Conservation (phyloP, 352 stramenopile species). For the Phytophthora pseudosyringae region DNA sequence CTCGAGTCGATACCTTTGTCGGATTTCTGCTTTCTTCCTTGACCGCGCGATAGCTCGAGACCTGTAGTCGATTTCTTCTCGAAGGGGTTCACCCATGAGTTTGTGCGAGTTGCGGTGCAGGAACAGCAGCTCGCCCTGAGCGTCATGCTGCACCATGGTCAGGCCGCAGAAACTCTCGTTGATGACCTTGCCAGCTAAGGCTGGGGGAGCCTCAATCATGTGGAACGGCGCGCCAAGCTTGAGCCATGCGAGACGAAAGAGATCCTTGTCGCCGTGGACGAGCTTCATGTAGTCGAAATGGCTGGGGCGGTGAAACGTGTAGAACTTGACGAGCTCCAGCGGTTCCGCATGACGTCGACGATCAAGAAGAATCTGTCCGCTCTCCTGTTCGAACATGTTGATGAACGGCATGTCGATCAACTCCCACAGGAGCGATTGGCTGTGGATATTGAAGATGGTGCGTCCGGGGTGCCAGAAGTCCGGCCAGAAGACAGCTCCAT, state of each 20-base stretch:
- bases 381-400: conserved; percentile 80
- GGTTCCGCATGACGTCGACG: conserved; percentile 37
- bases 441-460: conserved; percentile 75
- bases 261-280: conserved; percentile 64
- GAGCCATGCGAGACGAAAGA: conserved; percentile 69
- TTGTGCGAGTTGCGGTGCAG: conserved; percentile 68
- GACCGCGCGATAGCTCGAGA: conserved; percentile 26
- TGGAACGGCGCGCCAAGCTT: conserved; percentile 52
- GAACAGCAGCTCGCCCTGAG: conserved; percentile 49
- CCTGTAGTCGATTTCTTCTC: conserved; percentile 31
- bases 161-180: conserved; percentile 55
- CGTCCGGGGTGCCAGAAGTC: conserved; percentile 68
- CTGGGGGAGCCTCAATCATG: conserved; percentile 52
- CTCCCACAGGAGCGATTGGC: conserved; percentile 60
- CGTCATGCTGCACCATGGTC: conserved; percentile 63
- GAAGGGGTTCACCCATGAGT: conserved; percentile 37
- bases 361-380: conserved; percentile 66
- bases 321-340: conserved; percentile 55
- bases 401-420: conserved; percentile 53
- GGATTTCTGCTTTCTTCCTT: conserved; percentile 31
- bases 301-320: conserved; percentile 37
- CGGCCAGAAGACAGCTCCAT: conserved; percentile 70
- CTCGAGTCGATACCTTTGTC: conserved; percentile 24
- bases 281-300: conserved; percentile 47
- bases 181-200: conserved; percentile 47